Evolutionary conservation across 306 rosid genomes (phyloP).

Genomic region (Carpinus viminea): DNA sequence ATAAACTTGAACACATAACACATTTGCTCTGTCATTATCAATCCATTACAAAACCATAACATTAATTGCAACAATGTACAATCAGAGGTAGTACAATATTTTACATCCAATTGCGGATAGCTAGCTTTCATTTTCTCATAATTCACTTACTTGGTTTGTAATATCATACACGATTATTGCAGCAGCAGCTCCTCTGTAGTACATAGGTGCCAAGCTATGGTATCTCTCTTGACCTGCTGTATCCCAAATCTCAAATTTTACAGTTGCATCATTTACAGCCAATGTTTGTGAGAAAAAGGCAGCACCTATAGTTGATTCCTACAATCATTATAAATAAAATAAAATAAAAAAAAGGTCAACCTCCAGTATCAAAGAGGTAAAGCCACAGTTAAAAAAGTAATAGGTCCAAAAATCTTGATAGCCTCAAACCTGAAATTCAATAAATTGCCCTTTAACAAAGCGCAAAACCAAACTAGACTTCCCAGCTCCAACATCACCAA

Average conservation of each 20-base stretch:
- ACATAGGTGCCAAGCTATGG: slow-evolving; percentile 69
- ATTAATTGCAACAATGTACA: not conserved
- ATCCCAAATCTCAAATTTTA: slow-evolving; percentile 67
- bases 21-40: not conserved
- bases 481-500: slow-evolving; percentile 71
- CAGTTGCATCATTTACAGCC: slow-evolving; percentile 66
- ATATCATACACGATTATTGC: slow-evolving; percentile 63
- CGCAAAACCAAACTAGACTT: slow-evolving; percentile 66
- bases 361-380: not conserved
- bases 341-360: not conserved
- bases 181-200: slow-evolving; percentile 67
- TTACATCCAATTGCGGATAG: not conserved
- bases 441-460: slow-evolving; percentile 59
- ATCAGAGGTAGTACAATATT: not conserved
- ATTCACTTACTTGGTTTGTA: slow-evolving; percentile 53
- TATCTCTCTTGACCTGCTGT: slow-evolving; percentile 70
- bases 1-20: not conserved
- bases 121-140: not conserved
- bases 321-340: slow-evolving; percentile 2
- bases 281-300: slow-evolving; percentile 68
- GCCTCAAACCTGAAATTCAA: slow-evolving; percentile 58
- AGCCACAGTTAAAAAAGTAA: not conserved
- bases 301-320: slow-evolving; percentile 71
- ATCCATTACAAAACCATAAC: not conserved
- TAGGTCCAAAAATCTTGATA: not conserved